Evolutionary conservation across 352 stramenopile genomes (phyloP).

Genomic region (Phytophthora aleatoria): DNA sequence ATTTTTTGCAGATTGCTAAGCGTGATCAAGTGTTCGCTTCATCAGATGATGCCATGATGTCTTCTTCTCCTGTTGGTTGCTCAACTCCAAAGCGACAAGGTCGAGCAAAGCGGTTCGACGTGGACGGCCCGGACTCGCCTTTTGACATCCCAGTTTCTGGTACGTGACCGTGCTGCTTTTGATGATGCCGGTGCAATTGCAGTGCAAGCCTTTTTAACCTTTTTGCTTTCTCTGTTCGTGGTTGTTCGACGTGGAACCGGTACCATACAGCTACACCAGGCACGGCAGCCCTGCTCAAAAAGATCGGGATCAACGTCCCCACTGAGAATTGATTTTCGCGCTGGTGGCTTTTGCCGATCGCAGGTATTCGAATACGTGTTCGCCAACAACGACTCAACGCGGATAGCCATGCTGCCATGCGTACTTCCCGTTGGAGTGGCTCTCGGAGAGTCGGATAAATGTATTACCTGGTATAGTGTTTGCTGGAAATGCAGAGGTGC

Average conservation of each 20-base stretch:
- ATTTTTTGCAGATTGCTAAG: slow-evolving; percentile 40
- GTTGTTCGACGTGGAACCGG: slow-evolving; percentile 8
- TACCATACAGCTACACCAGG: slow-evolving; percentile 37
- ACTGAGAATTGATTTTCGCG: slow-evolving; percentile 24
- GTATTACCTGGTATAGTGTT: too few relatives aligned
- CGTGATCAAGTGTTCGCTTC: slow-evolving; percentile 39
- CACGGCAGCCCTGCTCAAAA: slow-evolving; percentile 46
- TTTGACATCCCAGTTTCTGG: slow-evolving; percentile 52
- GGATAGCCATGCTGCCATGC: background rate
- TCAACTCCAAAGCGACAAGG: slow-evolving; percentile 24
- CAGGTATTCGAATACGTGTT: too few relatives aligned
- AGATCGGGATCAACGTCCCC: slow-evolving; percentile 49
- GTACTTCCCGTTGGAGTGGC: background rate
- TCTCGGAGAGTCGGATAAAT: background rate
- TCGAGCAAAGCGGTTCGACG: slow-evolving; percentile 19
- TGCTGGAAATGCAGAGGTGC: too few relatives aligned
- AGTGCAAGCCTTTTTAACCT: background rate
- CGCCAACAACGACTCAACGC: too few relatives aligned
- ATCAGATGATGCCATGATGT: background rate
- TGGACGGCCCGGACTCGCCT: slow-evolving; percentile 26
- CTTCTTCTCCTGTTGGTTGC: slow-evolving; percentile 7
- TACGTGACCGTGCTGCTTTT: slow-evolving; percentile 17
- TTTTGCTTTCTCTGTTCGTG: slow-evolving; percentile 18
- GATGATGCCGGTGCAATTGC: background rate
- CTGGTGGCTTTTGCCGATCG: too few relatives aligned